Percentiles rank a stretch among this genome's conserved stretches.
Conservation (phyloP, 163 green algal genomes). For the Scenedesmus sp. region DNA sequence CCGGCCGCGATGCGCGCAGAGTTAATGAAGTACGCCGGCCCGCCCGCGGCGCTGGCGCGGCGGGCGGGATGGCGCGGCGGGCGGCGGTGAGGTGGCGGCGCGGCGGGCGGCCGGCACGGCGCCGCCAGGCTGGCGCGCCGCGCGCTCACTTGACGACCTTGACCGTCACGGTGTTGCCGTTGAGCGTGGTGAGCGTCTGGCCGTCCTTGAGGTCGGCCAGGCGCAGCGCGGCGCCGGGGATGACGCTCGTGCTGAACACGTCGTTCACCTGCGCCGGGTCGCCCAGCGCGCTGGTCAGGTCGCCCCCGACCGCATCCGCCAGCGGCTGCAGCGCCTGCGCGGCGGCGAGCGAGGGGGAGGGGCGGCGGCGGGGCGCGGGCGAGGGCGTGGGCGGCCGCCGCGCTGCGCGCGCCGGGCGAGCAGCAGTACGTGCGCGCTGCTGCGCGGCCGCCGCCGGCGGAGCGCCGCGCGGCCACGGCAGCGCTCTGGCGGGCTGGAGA, state of each 20-base stretch:
- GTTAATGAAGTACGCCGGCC: conserved; percentile 32
- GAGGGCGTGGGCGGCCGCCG: no score
- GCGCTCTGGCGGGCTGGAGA: no score
- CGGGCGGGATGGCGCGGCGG: no score
- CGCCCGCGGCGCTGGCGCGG: background rate
- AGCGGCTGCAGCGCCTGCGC: conserved; percentile 38
- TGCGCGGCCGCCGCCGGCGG: no score
- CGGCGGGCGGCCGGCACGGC: no score
- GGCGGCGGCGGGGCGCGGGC: no score
- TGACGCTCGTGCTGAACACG: conserved; percentile 51
- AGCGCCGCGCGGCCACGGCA: no score
- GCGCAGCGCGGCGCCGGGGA: conserved; percentile 35
- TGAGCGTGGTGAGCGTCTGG: conserved; percentile 44
- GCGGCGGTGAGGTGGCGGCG: no score
- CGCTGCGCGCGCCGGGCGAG: no score
- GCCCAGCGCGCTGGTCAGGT: conserved; percentile 38
- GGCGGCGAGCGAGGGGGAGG: no score
- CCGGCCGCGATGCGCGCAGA: background rate
- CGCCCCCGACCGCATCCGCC: conserved; percentile 26
- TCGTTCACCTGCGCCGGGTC: conserved; percentile 15
- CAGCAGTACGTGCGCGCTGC: no score
- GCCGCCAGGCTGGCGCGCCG: no score
- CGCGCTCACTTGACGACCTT: conserved; percentile 21
- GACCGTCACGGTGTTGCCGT: conserved; percentile 47
- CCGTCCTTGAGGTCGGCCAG: conserved; percentile 42